Base-by-base conservation (phyloP, 2,329 filamentous ascomycete genomes). In the Sphaerulina populicola region DNA sequence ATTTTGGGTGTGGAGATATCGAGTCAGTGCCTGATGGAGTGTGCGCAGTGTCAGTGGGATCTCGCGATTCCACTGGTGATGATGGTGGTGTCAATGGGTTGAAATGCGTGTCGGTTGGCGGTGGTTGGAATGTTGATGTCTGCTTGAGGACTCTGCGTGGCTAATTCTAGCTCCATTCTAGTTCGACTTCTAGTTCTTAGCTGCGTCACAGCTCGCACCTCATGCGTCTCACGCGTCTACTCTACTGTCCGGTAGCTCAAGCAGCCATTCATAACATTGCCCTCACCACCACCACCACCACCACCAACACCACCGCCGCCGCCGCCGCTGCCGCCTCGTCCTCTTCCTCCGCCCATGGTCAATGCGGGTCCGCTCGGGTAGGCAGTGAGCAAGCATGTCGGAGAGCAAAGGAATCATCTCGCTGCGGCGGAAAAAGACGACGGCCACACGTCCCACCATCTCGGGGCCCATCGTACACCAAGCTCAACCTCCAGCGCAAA, bases 341-440 rank as follows among this genome's bases (percentile, higher is more conserved):
- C 15, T 9, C 8, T 18, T n/a, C n/a, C 11, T 29, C 6, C 15
- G 10, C 23, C 10, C 36, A 33, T 33, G n/a, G 12, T 48, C 38
- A 5, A 48, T 35, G 21, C 31, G n/a, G 21, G 23, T 27, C 6
- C 23, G 5, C 3, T 27, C 4, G 5, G 4, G 23, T 27, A 6
- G 23, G 23, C 39, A 72, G 60, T 60, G 23, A 75, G 78, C 71
- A 35, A 35, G 31, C 10, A 35, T 35, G 31, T 35, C 31, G 10
- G 77, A 73, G 61, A 69, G 71, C 59, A 70, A 69, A 62, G 78
- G 78, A 44, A 74, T 49, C 36, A 35, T 83, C 58, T 83, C 80
- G 49, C 74, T 83, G 58, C 64, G 64, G 38, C 77, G 81, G 64
- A 82, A 80, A 70, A 83, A 83, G 70, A 74, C 74, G 59, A 73